These are phyloP conservation scores for Backusella tuberculispora DNA, from an alignment of 192 early-diverging fungal genomes.

Conservation along the genomic window DNA sequence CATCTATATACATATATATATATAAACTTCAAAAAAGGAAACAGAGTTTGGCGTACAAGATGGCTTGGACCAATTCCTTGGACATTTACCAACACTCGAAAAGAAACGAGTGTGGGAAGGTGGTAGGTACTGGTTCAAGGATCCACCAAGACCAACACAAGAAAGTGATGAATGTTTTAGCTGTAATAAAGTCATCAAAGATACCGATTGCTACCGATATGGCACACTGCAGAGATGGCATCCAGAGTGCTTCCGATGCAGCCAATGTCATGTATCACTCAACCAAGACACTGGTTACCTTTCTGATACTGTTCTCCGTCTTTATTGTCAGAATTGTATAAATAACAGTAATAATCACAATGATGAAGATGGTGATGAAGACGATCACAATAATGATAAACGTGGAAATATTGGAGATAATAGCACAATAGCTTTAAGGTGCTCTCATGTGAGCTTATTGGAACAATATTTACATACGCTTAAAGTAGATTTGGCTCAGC, in stretches of 20 bases:
- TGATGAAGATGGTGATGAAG: neutral
- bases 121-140: conserved; percentile 32
- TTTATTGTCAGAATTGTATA: conserved; percentile 33
- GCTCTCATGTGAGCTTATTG: conserved; percentile 81
- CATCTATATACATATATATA: neutral
- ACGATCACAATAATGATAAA: no score
- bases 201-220: conserved; percentile 21
- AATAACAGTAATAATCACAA: neutral
- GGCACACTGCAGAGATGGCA: conserved; percentile 6
- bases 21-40: conserved; percentile 21
- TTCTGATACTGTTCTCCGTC: conserved; percentile 59
- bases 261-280: neutral
- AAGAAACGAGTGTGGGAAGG: conserved; percentile 32
- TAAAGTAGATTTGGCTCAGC: conserved; percentile 80
- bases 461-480: conserved; percentile 92
- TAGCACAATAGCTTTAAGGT: conserved; percentile 34
- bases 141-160: conserved; percentile 32
- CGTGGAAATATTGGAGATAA: no score
- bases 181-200: conserved; percentile 13
- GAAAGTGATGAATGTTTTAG: neutral
- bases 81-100: conserved; percentile 68
- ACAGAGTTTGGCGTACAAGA: conserved; percentile 13
- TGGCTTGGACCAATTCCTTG: conserved; percentile 72
- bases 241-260: conserved; percentile 13
- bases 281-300: conserved; percentile 54